phyloP scores from a whole-genome alignment of 176 grass and related monocot genomes.

The Rhynchospora tenuis region DNA sequence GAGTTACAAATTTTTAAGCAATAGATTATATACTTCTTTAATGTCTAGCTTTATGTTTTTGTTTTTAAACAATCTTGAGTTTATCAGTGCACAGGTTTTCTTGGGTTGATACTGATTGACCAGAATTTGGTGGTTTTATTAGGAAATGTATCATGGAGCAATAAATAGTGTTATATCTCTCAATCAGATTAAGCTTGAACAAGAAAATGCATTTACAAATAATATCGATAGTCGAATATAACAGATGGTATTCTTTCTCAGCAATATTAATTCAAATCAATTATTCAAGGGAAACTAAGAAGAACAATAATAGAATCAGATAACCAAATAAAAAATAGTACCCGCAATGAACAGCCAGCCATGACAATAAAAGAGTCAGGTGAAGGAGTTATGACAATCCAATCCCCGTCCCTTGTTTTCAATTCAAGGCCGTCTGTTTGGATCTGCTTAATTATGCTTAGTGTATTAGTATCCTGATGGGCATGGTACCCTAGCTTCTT shows the following conservation, averaged over 20 bases:
- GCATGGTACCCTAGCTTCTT: conserved; percentile 24
- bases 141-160: not conserved
- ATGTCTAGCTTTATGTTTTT: not conserved
- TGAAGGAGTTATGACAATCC: conserved; percentile 40
- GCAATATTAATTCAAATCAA: not conserved
- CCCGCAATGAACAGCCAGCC: conserved; percentile 53
- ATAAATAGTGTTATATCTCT: not conserved
- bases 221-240: not conserved
- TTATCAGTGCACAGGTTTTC: not conserved
- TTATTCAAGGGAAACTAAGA: not conserved
- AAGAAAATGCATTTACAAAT: not conserved
- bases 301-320: not conserved
- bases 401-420: conserved; percentile 43
- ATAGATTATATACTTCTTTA: not conserved
- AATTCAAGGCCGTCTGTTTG: conserved; percentile 64
- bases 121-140: not conserved
- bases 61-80: not conserved
- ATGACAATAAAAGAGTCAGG: conserved; percentile 56
- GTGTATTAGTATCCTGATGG: conserved; percentile 45
- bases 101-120: not conserved
- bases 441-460: conserved; percentile 65
- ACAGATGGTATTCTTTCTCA: not conserved
- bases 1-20: not conserved
- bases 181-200: not conserved
- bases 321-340: conserved; percentile 13